These are phyloP conservation scores for Yarrowia deformans DNA, from an alignment of 805 yeast species.

Conservation along the genomic window DNA sequence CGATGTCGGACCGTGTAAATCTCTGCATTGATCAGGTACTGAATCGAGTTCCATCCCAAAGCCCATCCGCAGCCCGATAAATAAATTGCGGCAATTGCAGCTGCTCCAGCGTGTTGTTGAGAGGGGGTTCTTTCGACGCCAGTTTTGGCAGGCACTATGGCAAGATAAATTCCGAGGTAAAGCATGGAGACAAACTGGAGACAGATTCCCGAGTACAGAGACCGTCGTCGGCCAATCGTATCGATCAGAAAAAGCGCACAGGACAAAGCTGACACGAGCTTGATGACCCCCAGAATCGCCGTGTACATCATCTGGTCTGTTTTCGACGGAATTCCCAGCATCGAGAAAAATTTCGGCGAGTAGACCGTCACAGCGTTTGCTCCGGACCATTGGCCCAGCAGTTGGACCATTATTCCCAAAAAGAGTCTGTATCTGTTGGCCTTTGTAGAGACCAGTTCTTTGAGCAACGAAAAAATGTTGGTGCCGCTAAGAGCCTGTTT, in stretches of 20 bases:
- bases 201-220: constrained; percentile 1
- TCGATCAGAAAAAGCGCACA: not conserved
- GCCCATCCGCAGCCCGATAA: constrained; percentile 4
- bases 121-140: not conserved
- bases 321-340: constrained; percentile 6
- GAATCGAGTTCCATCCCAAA: constrained; percentile 8
- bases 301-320: constrained; percentile 16
- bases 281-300: not conserved
- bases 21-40: constrained; percentile 5
- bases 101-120: constrained; percentile 5
- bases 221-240: not conserved
- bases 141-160: not conserved
- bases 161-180: not conserved
- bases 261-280: not conserved
- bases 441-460: constrained; percentile 1
- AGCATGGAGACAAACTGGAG: constrained; percentile 1
- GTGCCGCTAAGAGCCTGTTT: constrained; percentile 6
- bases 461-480: not conserved
- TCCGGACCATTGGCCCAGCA: constrained; percentile 2
- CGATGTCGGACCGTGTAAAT: constrained; percentile 7
- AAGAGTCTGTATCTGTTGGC: constrained; percentile 7
- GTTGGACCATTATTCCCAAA: constrained; percentile 8
- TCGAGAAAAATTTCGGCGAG: not conserved
- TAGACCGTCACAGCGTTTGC: not conserved
- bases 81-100: not conserved